phyloP scores from a whole-genome alignment of 208 protist genomes.

The Crithidia expoeki region DNA sequence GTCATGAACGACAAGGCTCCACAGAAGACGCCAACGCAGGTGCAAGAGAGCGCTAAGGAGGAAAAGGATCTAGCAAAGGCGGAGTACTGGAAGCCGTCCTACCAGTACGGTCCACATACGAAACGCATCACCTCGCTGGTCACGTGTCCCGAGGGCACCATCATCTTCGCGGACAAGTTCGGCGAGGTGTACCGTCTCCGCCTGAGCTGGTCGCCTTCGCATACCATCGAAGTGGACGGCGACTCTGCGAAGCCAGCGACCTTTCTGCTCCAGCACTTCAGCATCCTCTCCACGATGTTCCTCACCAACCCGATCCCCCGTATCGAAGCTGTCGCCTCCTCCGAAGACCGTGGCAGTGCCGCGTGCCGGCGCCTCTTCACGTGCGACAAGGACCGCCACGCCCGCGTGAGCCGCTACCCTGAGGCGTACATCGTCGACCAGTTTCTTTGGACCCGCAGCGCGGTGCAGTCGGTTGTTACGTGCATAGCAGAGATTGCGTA shows the following conservation, averaged over 20 bases:
- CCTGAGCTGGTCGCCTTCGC: slow-evolving; percentile 56
- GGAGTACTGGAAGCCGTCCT: slow-evolving; percentile 52
- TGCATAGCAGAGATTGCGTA: slow-evolving; percentile 71
- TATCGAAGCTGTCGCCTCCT: slow-evolving; percentile 29
- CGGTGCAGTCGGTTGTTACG: slow-evolving; percentile 61
- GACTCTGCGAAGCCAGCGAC: slow-evolving; percentile 37
- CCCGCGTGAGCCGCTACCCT: slow-evolving; percentile 79
- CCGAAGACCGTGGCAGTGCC: slow-evolving; percentile 35
- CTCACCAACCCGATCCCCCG: slow-evolving; percentile 61
- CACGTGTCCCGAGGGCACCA: slow-evolving; percentile 52
- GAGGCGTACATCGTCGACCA: slow-evolving; percentile 83
- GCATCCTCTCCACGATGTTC: slow-evolving; percentile 71
- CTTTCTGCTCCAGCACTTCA: slow-evolving; percentile 90
- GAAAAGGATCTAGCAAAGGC: slow-evolving; percentile 21
- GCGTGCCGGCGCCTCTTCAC: slow-evolving; percentile 72
- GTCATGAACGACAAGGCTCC: slow-evolving; percentile 13
- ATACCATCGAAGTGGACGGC: slow-evolving; percentile 55
- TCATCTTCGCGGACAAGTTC: slow-evolving; percentile 92
- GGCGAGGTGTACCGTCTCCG: slow-evolving; percentile 82
- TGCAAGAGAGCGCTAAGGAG: slow-evolving; percentile 7
- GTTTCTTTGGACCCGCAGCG: slow-evolving; percentile 69
- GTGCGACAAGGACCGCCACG: slow-evolving; percentile 84
- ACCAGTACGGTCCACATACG: slow-evolving; percentile 72
- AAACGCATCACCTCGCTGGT: slow-evolving; percentile 84
- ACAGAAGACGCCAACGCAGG: neutral